A percentile compares a stretch with the other conserved stretches of the same genome.
Conservation (phyloP, 2,329 filamentous ascomycete species). For the Fusarium hainanense region DNA sequence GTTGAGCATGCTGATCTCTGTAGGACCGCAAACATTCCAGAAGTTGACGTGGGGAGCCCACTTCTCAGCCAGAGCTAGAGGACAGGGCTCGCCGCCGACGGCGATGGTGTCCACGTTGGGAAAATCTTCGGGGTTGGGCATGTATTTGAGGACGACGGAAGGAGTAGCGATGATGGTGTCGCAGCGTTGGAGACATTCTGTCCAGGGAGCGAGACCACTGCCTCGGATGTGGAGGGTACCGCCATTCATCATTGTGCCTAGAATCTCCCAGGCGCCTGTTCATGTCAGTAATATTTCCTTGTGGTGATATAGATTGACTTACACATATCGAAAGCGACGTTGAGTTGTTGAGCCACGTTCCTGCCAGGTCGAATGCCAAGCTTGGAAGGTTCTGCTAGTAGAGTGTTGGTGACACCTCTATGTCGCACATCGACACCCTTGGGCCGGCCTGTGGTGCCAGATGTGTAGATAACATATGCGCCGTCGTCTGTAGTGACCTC, state of each 20-base stretch:
- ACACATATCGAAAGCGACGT: slow-evolving; percentile 38
- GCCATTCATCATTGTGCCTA: slow-evolving; percentile 35
- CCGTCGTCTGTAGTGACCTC: slow-evolving; percentile 21
- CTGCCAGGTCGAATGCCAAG: slow-evolving; percentile 22
- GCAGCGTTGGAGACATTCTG: slow-evolving; percentile 24
- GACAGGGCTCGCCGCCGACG: slow-evolving; percentile 31
- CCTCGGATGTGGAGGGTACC: slow-evolving; percentile 35
- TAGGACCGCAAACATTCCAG: slow-evolving; percentile 34
- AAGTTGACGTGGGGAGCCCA: slow-evolving; percentile 34
- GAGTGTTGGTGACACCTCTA: slow-evolving; percentile 28
- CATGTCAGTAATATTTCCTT: accelerated
- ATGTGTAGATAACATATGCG: slow-evolving; percentile 38
- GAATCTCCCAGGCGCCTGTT: slow-evolving; percentile 33
- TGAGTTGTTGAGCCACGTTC: slow-evolving; percentile 34
- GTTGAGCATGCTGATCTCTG: slow-evolving; percentile 35
- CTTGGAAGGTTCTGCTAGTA: slow-evolving; percentile 30
- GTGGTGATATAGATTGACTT: background rate
- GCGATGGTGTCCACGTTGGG: slow-evolving; percentile 30
- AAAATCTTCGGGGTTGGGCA: slow-evolving; percentile 20
- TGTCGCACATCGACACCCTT: slow-evolving; percentile 36
- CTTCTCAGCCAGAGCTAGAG: slow-evolving; percentile 23
- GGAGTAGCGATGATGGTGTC: slow-evolving; percentile 34
- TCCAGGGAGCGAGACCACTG: slow-evolving; percentile 29
- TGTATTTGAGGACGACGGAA: slow-evolving; percentile 33
- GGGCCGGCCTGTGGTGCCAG: slow-evolving; percentile 29